A percentile compares a stretch with the other conserved stretches of the same genome.
Conservation (phyloP, 2,329 filamentous ascomycete genomes). For the Fusarium floridanum region DNA sequence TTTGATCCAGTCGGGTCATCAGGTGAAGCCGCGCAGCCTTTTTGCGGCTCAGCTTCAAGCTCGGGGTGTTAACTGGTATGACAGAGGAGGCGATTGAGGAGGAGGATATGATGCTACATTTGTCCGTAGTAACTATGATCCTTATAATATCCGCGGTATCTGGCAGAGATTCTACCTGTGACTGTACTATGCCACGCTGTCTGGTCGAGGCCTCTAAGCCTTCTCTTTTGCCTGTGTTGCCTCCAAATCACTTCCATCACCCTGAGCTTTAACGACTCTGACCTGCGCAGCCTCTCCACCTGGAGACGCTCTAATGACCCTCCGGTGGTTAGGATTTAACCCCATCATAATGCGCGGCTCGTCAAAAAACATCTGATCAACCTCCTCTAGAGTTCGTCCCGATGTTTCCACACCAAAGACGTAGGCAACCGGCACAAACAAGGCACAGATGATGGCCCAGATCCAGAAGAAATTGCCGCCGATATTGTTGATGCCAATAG, state of each 20-base stretch:
- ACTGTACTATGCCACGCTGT: too few species aligned
- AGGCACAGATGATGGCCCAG: slow-evolving; percentile 12
- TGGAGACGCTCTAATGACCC: neutral
- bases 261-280: neutral
- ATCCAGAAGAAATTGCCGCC: slow-evolving; percentile 21
- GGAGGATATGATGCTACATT: neutral
- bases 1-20: neutral
- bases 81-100: neutral
- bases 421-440: slow-evolving; percentile 11
- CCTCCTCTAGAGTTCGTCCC: slow-evolving; percentile 6
- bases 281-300: neutral
- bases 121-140: neutral
- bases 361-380: slow-evolving; percentile 18
- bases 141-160: too few species aligned
- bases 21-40: neutral
- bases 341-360: slow-evolving; percentile 13
- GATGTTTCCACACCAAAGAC: slow-evolving; percentile 16
- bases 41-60: neutral
- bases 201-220: too few species aligned
- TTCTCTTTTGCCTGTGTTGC: neutral
- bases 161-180: too few species aligned
- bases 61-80: neutral
- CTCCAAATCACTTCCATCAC: neutral
- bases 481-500: slow-evolving; percentile 4
- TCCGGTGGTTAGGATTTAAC: neutral